Base-by-base conservation (phyloP, 1,284 basidiomycete species). In the Trichosporon ovoides region DNA sequence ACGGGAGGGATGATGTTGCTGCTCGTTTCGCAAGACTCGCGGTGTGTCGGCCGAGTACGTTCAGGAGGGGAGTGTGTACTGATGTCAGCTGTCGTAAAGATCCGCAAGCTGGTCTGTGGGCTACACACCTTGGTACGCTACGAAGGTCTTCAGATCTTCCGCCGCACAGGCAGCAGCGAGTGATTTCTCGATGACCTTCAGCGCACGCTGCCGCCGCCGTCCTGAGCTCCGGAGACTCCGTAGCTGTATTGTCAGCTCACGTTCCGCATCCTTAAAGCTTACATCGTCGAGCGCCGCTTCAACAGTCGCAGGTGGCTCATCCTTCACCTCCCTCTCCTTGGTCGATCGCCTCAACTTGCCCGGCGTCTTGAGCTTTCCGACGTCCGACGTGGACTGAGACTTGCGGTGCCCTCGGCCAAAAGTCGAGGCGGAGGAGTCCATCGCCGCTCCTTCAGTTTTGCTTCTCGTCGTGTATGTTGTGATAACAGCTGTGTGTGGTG, bases 361-460 rank as follows among this genome's bases (percentile, higher is more conserved):
- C 3, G 49, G 38, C 3, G 53, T 38, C 18, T n/a, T 40, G 13
- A 12, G 28, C 14, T 38, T 35, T 37, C 50, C 35, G 28, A 38
- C 46, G 37, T 46, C 69, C 12, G 70, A 72, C 1, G 71, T 70
- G 10, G 71, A 72, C 33, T 69, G 68, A 1, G 69, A 69, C 57
- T 74, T 74, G 28, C 70, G 57, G 55, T 74, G 72, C 14, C 64
- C 52, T 35, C 43, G 24, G 24, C 43, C 43, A 13, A 28, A 28
- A 13, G 43, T 46, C 19, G 16, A 57, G 40, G 51, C 40, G n/a
- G n/a, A n/a, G 38, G 12, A 56, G 14, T 46, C 43, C 43, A 46
- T 46, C 12, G 35, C 9, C 28, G 28, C 5, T 31, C 28, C 5
- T 4, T 31, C 28, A n/a, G n/a, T n/a, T 9, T 9, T 31, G 28